Percentiles rank a stretch among this genome's conserved stretches.
Conservation (phyloP, 2,329 filamentous ascomycete species). For the Botryotinia narcissicola region DNA sequence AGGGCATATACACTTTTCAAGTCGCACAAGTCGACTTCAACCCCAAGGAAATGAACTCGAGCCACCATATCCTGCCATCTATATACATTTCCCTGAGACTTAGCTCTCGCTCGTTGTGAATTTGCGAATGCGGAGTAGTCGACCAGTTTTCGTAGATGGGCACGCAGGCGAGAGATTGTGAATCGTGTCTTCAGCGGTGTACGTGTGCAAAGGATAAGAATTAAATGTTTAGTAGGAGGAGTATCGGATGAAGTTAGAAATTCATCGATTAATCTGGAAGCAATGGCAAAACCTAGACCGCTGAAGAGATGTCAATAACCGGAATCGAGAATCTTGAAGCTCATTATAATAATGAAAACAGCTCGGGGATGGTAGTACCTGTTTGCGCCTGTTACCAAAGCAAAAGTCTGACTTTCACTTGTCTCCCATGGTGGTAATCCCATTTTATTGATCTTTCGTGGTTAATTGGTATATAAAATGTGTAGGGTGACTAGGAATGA, state of each 20-base stretch:
- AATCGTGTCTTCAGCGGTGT: slow-evolving; percentile 69
- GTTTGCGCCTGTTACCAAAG: slow-evolving; percentile 82
- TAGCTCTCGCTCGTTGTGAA: slow-evolving; percentile 44
- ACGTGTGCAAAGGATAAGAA: slow-evolving; percentile 82
- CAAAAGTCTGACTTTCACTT: slow-evolving; percentile 51
- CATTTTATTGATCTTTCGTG: slow-evolving; percentile 28
- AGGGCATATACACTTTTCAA: slow-evolving; percentile 47
- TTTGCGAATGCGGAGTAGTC: slow-evolving; percentile 52
- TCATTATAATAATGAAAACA: not conserved
- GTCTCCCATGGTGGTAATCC: slow-evolving; percentile 39
- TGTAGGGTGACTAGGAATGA: not conserved
- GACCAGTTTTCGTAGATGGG: slow-evolving; percentile 54
- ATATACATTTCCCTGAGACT: slow-evolving; percentile 53
- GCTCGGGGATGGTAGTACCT: slow-evolving; percentile 56
- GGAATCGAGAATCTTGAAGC: not conserved
- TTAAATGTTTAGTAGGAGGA: slow-evolving; percentile 65
- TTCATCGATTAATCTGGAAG: slow-evolving; percentile 83
- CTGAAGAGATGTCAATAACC: slow-evolving; percentile 50
- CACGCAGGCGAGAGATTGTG: slow-evolving; percentile 63
- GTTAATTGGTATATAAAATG: not conserved
- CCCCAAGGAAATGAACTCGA: slow-evolving; percentile 57
- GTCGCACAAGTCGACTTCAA: slow-evolving; percentile 61
- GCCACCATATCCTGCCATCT: slow-evolving; percentile 45
- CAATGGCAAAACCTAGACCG: slow-evolving; percentile 81
- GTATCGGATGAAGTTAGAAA: slow-evolving; percentile 71